Evolutionary conservation across 2,329 filamentous ascomycete genomes (phyloP).

Genomic region (Fusarium abutilonis): DNA sequence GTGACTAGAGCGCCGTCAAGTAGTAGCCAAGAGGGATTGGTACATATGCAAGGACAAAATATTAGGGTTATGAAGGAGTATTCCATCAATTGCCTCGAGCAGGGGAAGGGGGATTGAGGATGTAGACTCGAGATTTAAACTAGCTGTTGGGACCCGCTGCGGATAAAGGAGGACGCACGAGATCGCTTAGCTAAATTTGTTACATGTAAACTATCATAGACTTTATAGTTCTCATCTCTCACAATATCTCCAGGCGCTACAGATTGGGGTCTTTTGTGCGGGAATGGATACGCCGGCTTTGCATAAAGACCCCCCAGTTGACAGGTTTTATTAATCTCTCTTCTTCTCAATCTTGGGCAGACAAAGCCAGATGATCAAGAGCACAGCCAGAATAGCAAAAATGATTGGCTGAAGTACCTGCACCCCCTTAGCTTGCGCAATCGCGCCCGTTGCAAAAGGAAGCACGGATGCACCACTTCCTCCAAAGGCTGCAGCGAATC

Average conservation of each 20-base stretch:
- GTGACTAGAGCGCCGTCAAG: not conserved
- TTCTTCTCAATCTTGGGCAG: constrained; percentile 56
- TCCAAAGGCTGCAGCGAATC: constrained; percentile 80
- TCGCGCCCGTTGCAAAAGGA: constrained; percentile 72
- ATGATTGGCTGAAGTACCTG: constrained; percentile 66
- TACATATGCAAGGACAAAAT: not conserved
- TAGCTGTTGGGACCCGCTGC: too few species aligned
- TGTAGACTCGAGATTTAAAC: too few species aligned
- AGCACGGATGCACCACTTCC: constrained; percentile 74
- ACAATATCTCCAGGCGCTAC: too few species aligned
- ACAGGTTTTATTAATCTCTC: constrained; percentile 44
- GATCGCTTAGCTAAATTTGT: too few species aligned
- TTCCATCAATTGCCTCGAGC: not conserved
- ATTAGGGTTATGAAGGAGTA: not conserved
- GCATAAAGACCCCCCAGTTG: too few species aligned
- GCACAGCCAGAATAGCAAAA: constrained; percentile 58
- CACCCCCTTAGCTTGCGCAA: constrained; percentile 67
- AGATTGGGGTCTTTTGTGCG: too few species aligned
- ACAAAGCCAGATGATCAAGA: constrained; percentile 58
- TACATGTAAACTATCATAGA: too few species aligned
- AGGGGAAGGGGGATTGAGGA: too few species aligned
- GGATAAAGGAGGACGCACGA: too few species aligned
- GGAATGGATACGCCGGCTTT: too few species aligned
- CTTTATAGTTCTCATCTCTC: too few species aligned
- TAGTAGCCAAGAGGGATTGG: not conserved